Evolutionary conservation across 371 early-diverging fungal genomes (phyloP).

Genomic region (Batkoa obscura): DNA sequence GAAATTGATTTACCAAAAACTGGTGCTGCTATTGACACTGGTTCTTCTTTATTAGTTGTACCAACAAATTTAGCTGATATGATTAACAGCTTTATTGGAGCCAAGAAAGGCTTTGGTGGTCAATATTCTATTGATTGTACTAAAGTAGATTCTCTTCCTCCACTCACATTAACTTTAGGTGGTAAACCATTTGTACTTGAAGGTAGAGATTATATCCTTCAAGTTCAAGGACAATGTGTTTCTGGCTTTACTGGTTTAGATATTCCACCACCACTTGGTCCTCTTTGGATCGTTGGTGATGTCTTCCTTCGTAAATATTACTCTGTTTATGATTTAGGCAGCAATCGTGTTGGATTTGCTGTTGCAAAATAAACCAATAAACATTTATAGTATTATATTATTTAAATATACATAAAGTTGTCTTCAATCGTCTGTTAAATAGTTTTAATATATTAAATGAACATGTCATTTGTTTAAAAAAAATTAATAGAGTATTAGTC

Average conservation of each 20-base stretch:
- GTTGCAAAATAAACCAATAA: no score
- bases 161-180: slow-evolving; percentile 51
- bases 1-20: slow-evolving; percentile 25
- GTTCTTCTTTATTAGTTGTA: slow-evolving; percentile 56
- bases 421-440: no score
- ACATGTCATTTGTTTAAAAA: no score
- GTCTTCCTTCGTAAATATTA: slow-evolving; percentile 83
- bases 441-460: no score
- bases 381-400: no score
- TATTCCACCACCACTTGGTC: slow-evolving; percentile 46
- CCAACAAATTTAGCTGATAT: slow-evolving; percentile 53
- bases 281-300: slow-evolving; percentile 69
- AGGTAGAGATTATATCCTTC: slow-evolving; percentile 58
- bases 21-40: slow-evolving; percentile 67
- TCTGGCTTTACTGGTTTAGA: slow-evolving; percentile 89
- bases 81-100: slow-evolving; percentile 71
- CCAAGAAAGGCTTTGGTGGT: slow-evolving; percentile 70
- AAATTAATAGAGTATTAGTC: no score
- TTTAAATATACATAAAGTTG: no score
- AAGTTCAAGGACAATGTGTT: slow-evolving; percentile 66
- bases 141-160: slow-evolving; percentile 39
- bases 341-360: slow-evolving; percentile 34
- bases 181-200: slow-evolving; percentile 29
- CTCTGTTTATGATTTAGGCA: slow-evolving; percentile 73
- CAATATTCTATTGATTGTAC: slow-evolving; percentile 69